Evolutionary conservation across 768 basidiomycete genomes (phyloP).

Genomic region (Trametes cingulata): DNA sequence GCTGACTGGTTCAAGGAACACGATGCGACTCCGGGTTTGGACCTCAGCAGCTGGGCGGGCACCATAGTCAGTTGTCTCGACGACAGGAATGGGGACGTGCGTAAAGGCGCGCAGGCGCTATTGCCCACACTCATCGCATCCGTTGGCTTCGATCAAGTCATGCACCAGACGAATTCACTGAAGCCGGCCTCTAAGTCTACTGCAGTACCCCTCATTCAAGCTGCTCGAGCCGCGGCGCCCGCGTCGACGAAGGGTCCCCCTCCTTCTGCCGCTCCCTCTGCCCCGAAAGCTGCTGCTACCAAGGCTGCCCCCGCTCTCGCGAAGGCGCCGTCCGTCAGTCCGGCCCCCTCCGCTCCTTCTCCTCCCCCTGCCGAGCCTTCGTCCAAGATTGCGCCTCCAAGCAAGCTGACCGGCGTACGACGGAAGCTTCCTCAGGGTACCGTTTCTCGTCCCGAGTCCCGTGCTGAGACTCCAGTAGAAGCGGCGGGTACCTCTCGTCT

Average conservation of each 20-base stretch:
- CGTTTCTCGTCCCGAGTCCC: conserved; percentile 49
- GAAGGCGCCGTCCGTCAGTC: conserved; percentile 32
- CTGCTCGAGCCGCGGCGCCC: conserved; percentile 59
- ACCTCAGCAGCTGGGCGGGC: conserved; percentile 68
- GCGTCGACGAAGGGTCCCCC: conserved; percentile 30
- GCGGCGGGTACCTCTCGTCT: conserved; percentile 31
- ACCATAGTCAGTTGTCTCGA: conserved; percentile 79
- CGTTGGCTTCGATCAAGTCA: conserved; percentile 81
- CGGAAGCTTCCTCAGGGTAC: conserved; percentile 66
- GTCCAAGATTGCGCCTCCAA: conserved; percentile 40
- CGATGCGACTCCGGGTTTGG: conserved; percentile 52
- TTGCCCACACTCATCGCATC: conserved; percentile 72
- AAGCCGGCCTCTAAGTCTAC: conserved; percentile 90
- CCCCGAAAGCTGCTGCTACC: conserved; percentile 23
- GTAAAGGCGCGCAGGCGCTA: conserved; percentile 85
- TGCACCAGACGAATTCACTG: conserved; percentile 82
- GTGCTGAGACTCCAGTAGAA: conserved; percentile 41
- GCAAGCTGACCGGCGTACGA: conserved; percentile 65
- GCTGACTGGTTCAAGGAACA: conserved; percentile 76
- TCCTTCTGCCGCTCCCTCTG: conserved; percentile 20
- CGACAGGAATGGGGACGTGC: conserved; percentile 87
- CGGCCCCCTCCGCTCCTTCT: conserved; percentile 48
- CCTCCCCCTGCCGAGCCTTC: conserved; percentile 33
- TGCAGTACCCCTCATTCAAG: conserved; percentile 86
- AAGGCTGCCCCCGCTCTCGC: conserved; percentile 25